phyloP scores from a whole-genome alignment of 1,139 yeast genomes.

The Candida glucosophila region DNA sequence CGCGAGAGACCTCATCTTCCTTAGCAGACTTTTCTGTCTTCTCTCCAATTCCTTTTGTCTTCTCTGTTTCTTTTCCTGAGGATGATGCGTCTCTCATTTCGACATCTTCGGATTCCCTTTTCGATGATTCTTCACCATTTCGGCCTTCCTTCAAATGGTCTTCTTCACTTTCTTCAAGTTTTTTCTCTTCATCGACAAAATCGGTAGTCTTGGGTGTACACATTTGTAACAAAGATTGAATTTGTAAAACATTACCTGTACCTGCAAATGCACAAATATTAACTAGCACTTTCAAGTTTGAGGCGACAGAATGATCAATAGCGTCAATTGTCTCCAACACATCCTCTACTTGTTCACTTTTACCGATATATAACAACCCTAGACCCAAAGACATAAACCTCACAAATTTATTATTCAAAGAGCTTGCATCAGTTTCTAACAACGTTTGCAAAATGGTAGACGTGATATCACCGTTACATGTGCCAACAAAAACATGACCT shows the following conservation, averaged over 20 bases:
- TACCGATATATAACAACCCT: slow-evolving; percentile 89
- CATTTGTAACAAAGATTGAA: slow-evolving; percentile 84
- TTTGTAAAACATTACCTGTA: slow-evolving; percentile 93
- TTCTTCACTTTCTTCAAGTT: slow-evolving; percentile 30
- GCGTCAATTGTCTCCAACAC: slow-evolving; percentile 92
- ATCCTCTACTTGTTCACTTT: slow-evolving; percentile 91
- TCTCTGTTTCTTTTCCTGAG: slow-evolving; percentile 25
- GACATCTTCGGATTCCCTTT: slow-evolving; percentile 10
- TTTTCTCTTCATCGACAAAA: slow-evolving; percentile 24
- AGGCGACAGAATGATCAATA: slow-evolving; percentile 88
- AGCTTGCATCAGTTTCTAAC: slow-evolving; percentile 73
- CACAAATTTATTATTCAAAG: slow-evolving; percentile 78
- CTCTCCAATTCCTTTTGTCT: slow-evolving; percentile 13
- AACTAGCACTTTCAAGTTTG: slow-evolving; percentile 82
- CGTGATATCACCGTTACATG: slow-evolving; percentile 91
- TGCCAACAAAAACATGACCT: slow-evolving; percentile 93
- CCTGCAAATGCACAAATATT: slow-evolving; percentile 96
- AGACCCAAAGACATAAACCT: slow-evolving; percentile 88
- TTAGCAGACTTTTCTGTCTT: slow-evolving; percentile 15
- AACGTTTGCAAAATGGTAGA: slow-evolving; percentile 84
- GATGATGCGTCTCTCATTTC: slow-evolving; percentile 18
- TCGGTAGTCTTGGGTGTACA: slow-evolving; percentile 56
- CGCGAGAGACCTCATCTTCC: slow-evolving; percentile 20
- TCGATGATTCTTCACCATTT: slow-evolving; percentile 6
- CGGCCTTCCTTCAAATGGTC: slow-evolving; percentile 19